Evolutionary conservation across 2,329 filamentous ascomycete genomes (phyloP).

Genomic region (Polychaeton citri): DNA sequence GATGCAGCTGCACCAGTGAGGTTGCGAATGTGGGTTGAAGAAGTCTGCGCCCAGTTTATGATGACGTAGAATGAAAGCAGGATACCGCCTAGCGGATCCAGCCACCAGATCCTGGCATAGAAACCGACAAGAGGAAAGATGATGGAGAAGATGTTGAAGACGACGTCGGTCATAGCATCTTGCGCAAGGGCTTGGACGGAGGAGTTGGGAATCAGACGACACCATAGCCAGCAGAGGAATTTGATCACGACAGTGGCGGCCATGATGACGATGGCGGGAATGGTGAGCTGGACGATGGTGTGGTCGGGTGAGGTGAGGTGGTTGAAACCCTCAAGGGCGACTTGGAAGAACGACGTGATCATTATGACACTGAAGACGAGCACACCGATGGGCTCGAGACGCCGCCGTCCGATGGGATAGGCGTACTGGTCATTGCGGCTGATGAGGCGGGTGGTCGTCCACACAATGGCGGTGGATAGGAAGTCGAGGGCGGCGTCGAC

Average conservation of each 20-base stretch:
- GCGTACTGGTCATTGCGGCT: slow-evolving; percentile 58
- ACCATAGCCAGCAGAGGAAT: slow-evolving; percentile 74
- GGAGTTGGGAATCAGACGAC: slow-evolving; percentile 71
- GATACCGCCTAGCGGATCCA: slow-evolving; percentile 67
- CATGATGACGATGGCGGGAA: slow-evolving; percentile 70
- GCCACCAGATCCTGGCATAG: slow-evolving; percentile 68
- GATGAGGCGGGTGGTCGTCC: slow-evolving; percentile 63
- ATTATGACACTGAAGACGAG: slow-evolving; percentile 75
- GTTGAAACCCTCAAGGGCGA: slow-evolving; percentile 56
- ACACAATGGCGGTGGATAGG: slow-evolving; percentile 67
- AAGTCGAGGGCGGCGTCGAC: slow-evolving; percentile 74
- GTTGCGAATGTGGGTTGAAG: slow-evolving; percentile 65
- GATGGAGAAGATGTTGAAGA: slow-evolving; percentile 84
- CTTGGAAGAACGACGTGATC: slow-evolving; percentile 73
- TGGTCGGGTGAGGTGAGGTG: slow-evolving; percentile 49
- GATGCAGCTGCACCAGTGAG: slow-evolving; percentile 66
- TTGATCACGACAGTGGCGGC: slow-evolving; percentile 69
- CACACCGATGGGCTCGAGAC: slow-evolving; percentile 67
- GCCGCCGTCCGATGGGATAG: slow-evolving; percentile 65
- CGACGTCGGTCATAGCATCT: slow-evolving; percentile 59
- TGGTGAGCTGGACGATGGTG: slow-evolving; percentile 56
- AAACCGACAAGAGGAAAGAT: slow-evolving; percentile 72
- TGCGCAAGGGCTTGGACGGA: slow-evolving; percentile 68
- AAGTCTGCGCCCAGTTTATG: slow-evolving; percentile 63
- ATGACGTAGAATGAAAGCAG: slow-evolving; percentile 69